Conservation (phyloP, 371 early-diverging fungal genomes). For the Rhizopus stolonifer region DNA sequence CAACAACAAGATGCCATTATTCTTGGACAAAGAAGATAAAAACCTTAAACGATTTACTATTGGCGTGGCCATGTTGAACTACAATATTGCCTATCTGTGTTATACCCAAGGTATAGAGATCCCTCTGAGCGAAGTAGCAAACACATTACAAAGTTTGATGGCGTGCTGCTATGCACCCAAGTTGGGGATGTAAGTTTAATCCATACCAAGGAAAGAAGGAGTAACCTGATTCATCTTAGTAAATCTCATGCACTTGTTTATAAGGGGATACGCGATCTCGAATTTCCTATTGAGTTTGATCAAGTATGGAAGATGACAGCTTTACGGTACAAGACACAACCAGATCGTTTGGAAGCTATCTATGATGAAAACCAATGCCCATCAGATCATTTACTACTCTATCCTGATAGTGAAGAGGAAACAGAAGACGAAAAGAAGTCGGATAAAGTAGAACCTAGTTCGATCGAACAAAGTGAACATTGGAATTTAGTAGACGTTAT, state of each 20-base stretch:
- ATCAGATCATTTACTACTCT: slow-evolving; percentile 1
- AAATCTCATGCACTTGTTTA: slow-evolving; percentile 37
- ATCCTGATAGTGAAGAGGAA: slow-evolving; percentile 26
- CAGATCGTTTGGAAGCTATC: background rate
- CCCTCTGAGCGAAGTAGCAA: slow-evolving; percentile 55
- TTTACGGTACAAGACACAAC: slow-evolving; percentile 21
- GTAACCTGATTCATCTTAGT: slow-evolving; percentile 15
- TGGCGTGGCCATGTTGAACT: slow-evolving; percentile 85
- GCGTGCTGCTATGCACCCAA: slow-evolving; percentile 63
- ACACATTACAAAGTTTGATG: slow-evolving; percentile 75
- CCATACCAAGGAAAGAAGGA: background rate
- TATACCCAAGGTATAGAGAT: slow-evolving; percentile 78
- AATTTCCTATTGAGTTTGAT: slow-evolving; percentile 36
- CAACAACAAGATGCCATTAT: slow-evolving; percentile 58
- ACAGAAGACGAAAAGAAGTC: background rate
- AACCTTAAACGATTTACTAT: slow-evolving; percentile 60
- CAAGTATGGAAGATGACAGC: slow-evolving; percentile 42
- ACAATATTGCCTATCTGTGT: slow-evolving; percentile 83
- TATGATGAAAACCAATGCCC: background rate
- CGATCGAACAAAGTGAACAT: slow-evolving; percentile 26
- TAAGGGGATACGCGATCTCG: slow-evolving; percentile 26
- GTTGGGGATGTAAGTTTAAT: slow-evolving; percentile 60
- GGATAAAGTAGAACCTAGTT: slow-evolving; percentile 8
- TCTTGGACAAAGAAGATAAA: slow-evolving; percentile 52
- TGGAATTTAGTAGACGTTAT: slow-evolving; percentile 55